Base-by-base conservation (phyloP, 148 eudicot species). In the Amaranthus cruentus region DNA sequence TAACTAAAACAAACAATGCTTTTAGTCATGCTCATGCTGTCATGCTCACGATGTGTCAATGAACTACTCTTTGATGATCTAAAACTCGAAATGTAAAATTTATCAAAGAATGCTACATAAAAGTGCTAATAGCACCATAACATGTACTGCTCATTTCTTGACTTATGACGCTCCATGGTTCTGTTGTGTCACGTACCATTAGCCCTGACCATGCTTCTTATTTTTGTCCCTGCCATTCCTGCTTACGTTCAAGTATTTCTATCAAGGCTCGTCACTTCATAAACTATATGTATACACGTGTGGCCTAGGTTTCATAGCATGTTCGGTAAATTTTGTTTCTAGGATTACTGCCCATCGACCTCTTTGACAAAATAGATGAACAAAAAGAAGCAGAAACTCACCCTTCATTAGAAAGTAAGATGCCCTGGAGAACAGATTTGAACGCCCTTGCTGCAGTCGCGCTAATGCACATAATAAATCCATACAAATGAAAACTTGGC, bases 371-470 rank as follows among this genome's bases (percentile, higher is more conserved):
- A 9, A 46, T 13, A 58, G 38, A 9, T 43, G 7, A 43, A 10
- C 47, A 51, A 46, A n/a, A 73, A 69, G 55, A 13, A 61, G 44
- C 6, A 44, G 49, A 53, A 58, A 62, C 69, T 84, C 81, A 95
- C 98, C 96, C 98, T 86, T 95, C 98, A 43, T 88, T 88, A 69
- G 98, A 95, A 66, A 95, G 97, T 48, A 91, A 83, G 77, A 95
- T 89, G 38, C 98, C 97, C 73, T 95, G 98, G 75, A 95, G 97
- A 79, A 95, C 98, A 67, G 98, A 91, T 72, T 95, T 95, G 80
- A 95, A 91, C 15, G 98, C 98, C 79, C 97, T 90, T 10, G 99
- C 99, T 76, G 97, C 97, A 49, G 99, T 95, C 47, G 99, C 99
- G 73, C 99, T 80, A 61, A 95, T 81, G 83, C 99, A 95, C 99